A percentile compares a stretch with the other conserved stretches of the same genome.
Evolutionary conservation across 148 eudicot species (phyloP).

Genomic region (Tetragonia tetragonoides): DNA sequence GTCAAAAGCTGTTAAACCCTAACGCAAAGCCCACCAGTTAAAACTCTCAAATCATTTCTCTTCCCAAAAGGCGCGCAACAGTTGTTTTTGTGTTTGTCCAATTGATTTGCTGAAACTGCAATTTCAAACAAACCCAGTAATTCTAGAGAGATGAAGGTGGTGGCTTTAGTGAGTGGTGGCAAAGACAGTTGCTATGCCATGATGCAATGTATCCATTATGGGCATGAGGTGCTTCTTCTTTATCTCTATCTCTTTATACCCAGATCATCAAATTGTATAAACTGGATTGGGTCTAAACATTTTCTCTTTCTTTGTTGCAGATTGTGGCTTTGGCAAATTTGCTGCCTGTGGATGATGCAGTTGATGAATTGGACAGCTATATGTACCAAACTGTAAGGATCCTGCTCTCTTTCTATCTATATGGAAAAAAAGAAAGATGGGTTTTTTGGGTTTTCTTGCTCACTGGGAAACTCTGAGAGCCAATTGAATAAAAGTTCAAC

Average conservation of each 20-base stretch:
- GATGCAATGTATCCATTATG: slow-evolving; percentile 92
- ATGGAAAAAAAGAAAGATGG: too few relatives aligned
- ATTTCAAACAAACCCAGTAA: background rate
- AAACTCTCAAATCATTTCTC: background rate
- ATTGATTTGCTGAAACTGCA: background rate
- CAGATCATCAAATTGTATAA: background rate
- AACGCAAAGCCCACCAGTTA: background rate
- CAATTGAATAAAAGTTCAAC: too few relatives aligned
- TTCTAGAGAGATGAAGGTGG: slow-evolving; percentile 74
- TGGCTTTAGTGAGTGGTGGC: slow-evolving; percentile 90
- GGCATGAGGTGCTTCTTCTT: slow-evolving; percentile 62
- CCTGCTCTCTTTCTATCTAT: background rate
- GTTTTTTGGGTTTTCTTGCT: too few relatives aligned
- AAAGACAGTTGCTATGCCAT: slow-evolving; percentile 97
- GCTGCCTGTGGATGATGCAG: slow-evolving; percentile 79
- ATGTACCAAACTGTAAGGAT: slow-evolving; percentile 94
- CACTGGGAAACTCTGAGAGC: too few relatives aligned
- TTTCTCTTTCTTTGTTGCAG: slow-evolving; percentile 27
- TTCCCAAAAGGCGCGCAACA: background rate
- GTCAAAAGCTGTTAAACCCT: background rate
- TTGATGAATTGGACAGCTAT: slow-evolving; percentile 96
- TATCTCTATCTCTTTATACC: background rate
- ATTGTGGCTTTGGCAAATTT: slow-evolving; percentile 96
- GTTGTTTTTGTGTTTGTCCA: background rate
- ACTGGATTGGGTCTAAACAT: background rate